Evolutionary conservation across 2,329 filamentous ascomycete species (phyloP), one percentile per base, ranked within the genome.

Genomic region (Gnomoniopsis smithogilvyi): DNA sequence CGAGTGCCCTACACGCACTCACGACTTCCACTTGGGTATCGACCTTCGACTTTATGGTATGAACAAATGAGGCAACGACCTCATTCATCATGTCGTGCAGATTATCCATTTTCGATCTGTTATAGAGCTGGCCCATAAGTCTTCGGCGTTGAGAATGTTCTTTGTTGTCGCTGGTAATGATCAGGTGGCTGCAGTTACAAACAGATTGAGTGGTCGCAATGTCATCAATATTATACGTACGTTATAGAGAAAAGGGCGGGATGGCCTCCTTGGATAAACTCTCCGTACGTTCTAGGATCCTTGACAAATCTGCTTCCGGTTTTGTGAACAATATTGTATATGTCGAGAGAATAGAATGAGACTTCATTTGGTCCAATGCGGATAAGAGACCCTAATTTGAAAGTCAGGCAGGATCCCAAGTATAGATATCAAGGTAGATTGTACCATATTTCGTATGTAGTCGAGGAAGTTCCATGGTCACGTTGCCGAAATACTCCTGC

Each of bases 221-320:
- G 1, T 4, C 11, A 10, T 2, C 21, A 21, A 34, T 3, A 24
- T 12, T 3, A 17, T n/a, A 22, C 1, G 10, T 60, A 62, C 68
- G 67, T 69, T 21, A 70, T 64, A 0, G 68, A 70, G 34, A 70
- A 70, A 0, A 70, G 61, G 0, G 68, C 68, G 2, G 67, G 67
- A 51, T 68, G 66, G 0, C 66, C 66, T 34, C 63, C 68, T 58
- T 69, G 67, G 0, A 70, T 64, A 24, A 70, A 69, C 21, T 68
- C 63, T 6, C 67, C 67, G 58, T 69, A 69, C 0, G 63, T 64
- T 3, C 66, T 56, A 0, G 68, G 66, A 6, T 70, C 68, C 47
- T 70, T 69, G 1, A 55, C 52, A 14, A 65, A 69, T 17, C 58
- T 63, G 24, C 67, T 66, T 0, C 64, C 62, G 6, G 66, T 64